These are phyloP conservation scores for Butyriboletus appendiculatus DNA, from an alignment of 1,284 basidiomycete species.

Conservation along the genomic window DNA sequence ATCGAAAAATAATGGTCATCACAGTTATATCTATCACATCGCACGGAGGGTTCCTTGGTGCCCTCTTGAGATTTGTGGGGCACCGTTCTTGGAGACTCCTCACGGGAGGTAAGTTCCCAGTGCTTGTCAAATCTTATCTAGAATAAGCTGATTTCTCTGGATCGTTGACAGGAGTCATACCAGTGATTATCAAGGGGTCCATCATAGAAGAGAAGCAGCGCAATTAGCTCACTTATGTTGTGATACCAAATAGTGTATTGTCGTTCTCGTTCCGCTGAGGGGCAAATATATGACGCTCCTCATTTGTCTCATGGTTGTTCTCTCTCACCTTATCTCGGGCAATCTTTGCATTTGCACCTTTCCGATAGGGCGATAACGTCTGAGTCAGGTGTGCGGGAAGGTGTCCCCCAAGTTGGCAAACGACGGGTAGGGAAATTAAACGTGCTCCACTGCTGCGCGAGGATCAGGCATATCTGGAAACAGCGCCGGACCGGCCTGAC, in stretches of 20 bases:
- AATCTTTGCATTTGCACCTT: neutral
- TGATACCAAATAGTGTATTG: neutral
- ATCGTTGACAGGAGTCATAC: constrained; percentile 10
- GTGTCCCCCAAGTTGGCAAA: neutral
- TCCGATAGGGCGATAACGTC: constrained; percentile 5
- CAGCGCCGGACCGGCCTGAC: neutral
- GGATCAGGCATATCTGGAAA: constrained; percentile 2
- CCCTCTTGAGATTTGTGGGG: constrained; percentile 45
- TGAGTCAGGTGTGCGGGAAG: neutral
- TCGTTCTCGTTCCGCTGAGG: neutral
- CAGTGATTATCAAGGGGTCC: constrained; percentile 8
- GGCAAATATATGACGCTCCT: too few relatives aligned
- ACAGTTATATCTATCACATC: constrained; percentile 60
- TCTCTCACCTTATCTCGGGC: neutral
- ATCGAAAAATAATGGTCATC: neutral
- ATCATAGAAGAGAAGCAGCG: neutral
- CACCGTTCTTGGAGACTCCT: constrained; percentile 44
- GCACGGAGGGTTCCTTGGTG: constrained; percentile 60
- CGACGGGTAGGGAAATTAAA: neutral
- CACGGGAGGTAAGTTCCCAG: constrained; percentile 53
- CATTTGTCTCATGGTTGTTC: neutral
- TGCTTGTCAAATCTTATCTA: neutral
- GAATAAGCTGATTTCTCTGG: neutral
- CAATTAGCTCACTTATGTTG: neutral
- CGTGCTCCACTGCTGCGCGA: constrained; percentile 4